Conservation (phyloP, 2,329 filamentous ascomycete genomes). For the Sordariomycetes sp. region DNA sequence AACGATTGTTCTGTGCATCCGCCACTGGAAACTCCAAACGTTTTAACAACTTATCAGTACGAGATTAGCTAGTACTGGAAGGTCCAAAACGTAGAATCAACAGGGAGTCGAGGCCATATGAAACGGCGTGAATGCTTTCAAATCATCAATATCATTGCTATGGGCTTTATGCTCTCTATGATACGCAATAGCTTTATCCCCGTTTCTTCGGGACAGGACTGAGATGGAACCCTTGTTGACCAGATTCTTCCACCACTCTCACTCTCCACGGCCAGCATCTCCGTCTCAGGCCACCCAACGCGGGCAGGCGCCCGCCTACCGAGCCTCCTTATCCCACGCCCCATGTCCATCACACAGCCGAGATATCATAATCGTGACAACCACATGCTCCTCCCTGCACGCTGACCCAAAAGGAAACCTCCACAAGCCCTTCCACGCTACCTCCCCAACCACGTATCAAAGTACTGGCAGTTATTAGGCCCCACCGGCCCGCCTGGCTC, state of each 20-base stretch:
- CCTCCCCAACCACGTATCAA: conserved; percentile 59
- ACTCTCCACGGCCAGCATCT: neutral
- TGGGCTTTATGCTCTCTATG: neutral
- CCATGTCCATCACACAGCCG: neutral
- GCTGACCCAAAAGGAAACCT: neutral
- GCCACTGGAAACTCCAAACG: too few species aligned
- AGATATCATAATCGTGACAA: neutral
- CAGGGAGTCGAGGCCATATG: too few species aligned
- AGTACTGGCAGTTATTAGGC: conserved; percentile 84
- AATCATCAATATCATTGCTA: neutral
- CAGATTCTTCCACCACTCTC: neutral
- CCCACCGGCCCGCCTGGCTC: conserved; percentile 84
- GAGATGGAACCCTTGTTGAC: neutral
- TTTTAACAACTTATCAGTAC: too few species aligned
- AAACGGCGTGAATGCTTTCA: too few species aligned
- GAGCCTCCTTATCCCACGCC: neutral
- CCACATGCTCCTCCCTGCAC: neutral
- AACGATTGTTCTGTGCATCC: too few species aligned
- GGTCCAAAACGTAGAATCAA: too few species aligned
- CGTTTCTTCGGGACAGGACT: neutral
- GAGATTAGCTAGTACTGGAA: too few species aligned
- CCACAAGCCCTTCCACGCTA: neutral
- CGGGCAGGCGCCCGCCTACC: neutral
- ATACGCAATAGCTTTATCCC: neutral
- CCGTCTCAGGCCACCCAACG: neutral